Base-by-base conservation (phyloP, 1,284 basidiomycete genomes). In the Phellopilus nigrolimitatus region DNA sequence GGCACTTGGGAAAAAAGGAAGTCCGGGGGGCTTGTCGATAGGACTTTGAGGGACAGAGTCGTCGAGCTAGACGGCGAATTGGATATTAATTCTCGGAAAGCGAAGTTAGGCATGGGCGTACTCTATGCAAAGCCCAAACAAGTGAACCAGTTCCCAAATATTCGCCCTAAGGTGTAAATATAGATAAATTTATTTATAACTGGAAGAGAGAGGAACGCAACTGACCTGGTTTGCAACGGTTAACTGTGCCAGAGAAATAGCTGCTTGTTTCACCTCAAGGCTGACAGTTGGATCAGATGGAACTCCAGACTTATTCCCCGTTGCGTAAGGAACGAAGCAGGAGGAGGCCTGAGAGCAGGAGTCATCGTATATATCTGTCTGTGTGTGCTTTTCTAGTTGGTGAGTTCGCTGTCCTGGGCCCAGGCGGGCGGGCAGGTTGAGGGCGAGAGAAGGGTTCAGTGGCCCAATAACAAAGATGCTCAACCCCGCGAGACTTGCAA, bases 381-480 rank as follows among this genome's bases (percentile, higher is more conserved):
- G n/a, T n/a, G n/a, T n/a, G n/a, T n/a, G n/a, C n/a, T n/a, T n/a
- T n/a, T n/a, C n/a, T n/a, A n/a, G n/a, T n/a, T n/a, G n/a, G n/a
- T n/a, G n/a, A n/a, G 19, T 21, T 36, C 4, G 24, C 24, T 25
- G 40, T 28, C 28, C 45, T 63, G 55, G 19, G 60, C 37, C 33
- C 57, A 0, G 71, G 76, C 3, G 75, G 75, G 31, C 74, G 66
- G 37, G 73, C 73, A 19, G 76, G 76, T 8, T 70, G 47, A 19
- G 76, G 76, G 12, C 76, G 71, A 21, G 73, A 70, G 37, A 74
- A 64, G 21, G 73, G 73, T 13, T 74, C 69, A 4, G 68, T 69
- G 58, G 76, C 76, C 76, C 76, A 79, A 39, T 72, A 70, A 62
- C 78, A 80, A 3, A 78, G 66, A 60, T 79, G 71, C 15, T 74